Base-by-base conservation (phyloP, 352 stramenopile species). In the Plasmopara muralis region DNA sequence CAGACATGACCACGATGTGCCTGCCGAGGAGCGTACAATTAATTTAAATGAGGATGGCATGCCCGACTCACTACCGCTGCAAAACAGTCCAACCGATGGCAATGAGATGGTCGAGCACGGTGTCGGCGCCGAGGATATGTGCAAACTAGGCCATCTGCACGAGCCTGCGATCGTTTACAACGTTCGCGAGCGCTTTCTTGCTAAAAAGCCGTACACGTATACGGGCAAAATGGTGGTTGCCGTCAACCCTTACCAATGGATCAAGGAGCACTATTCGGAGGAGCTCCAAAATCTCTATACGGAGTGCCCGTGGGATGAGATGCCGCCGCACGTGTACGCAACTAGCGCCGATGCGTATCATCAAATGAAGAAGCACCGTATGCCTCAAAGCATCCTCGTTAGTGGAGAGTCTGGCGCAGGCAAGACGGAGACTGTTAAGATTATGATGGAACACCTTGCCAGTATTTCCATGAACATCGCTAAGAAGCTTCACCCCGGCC, bases 181-280 rank as follows among this genome's bases (percentile, higher is more conserved):
- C 57, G 70, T 97, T 31, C 77, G 86, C 33, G 68, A 74, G 50
- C 80, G 89, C 12, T 96, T 95, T 62, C 82, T 83, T 25, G 70
- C 73, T n/a, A 64, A 80, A 41, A 72, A 86, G 53, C 95, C 95
- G 1, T 99, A 98, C 74, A 98, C 95, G 38, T 96, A 96, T 62
- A 97, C 96, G 33, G 95, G 95, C 33, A 93, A 98, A 58, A 98
- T 98, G 68, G 84, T 98, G 20, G 87, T 99, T 39, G 94, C 95
- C 1, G 85, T 98, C 38, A 99, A 98, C 64, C 95, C 95, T 33
- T 99, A 98, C 60, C 77, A 81, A 38, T 95, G 87, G 85, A 77
- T 96, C 56, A 83, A 89, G 54, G 47, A 71, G 14, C 64, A 95
- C 41, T 97, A 97, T 67, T 81, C 74, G 7, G 75, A 95, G 38